These are phyloP conservation scores for Fusarium chlamydosporum DNA, from an alignment of 2,329 filamentous ascomycete genomes.

Conservation along the genomic window DNA sequence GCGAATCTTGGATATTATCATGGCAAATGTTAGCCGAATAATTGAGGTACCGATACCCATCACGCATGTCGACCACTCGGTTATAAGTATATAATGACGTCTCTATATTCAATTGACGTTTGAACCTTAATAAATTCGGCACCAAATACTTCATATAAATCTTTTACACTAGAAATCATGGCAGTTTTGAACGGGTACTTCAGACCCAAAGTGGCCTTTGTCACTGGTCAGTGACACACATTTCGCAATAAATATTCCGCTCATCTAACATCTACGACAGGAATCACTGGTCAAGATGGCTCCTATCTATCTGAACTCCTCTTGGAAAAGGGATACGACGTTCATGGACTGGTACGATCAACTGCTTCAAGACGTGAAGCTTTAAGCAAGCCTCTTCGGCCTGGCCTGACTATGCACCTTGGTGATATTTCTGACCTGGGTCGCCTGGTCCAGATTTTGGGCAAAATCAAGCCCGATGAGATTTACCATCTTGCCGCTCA, in stretches of 20 bases:
- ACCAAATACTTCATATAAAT: neutral
- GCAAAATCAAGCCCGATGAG: neutral
- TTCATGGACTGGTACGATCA: constrained; percentile 1
- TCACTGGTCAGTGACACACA: neutral
- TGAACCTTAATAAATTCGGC: too few species aligned
- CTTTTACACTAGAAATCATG: neutral
- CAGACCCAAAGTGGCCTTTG: constrained; percentile 6
- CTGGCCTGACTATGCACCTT: neutral
- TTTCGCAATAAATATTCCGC: neutral
- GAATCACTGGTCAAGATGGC: constrained; percentile 8
- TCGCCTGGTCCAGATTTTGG: neutral
- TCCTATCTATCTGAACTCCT: constrained; percentile 2
- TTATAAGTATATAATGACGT: neutral
- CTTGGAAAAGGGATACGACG: neutral
- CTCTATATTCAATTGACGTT: neutral
- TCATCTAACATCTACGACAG: neutral
- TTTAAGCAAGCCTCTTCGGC: neutral
- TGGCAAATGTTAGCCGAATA: neutral
- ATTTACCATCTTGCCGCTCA: constrained; percentile 12
- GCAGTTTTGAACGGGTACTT: constrained; percentile 3
- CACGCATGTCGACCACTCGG: neutral
- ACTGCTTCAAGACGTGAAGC: constrained; percentile 3
- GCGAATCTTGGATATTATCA: neutral
- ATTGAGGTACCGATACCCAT: neutral
- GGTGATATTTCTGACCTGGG: constrained; percentile 3